Percentiles rank a stretch among this genome's conserved stretches.
Evolutionary conservation across 305 asterid species (phyloP).

Genomic region (Nicotiana rustica): DNA sequence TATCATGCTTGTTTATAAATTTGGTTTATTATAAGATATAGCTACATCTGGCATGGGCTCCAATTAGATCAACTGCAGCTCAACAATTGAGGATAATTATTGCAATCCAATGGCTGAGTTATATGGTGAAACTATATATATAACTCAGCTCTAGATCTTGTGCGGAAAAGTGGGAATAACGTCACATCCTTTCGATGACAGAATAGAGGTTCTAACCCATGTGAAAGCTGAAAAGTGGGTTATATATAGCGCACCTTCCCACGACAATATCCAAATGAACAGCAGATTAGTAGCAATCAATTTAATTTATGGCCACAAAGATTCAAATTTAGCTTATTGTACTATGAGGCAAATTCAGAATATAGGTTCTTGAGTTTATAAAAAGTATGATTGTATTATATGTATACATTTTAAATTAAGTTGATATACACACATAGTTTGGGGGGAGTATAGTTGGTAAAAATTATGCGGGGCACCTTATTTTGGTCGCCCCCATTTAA

Average conservation of each 20-base stretch:
- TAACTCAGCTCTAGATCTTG: too few relatives aligned
- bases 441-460: too few relatives aligned
- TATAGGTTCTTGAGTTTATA: too few relatives aligned
- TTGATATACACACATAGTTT: too few relatives aligned
- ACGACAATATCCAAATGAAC: background rate
- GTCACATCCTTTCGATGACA: background rate
- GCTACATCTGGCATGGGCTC: background rate
- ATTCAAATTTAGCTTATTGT: background rate
- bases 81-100: background rate
- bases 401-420: too few relatives aligned
- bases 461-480: too few relatives aligned
- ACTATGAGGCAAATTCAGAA: background rate
- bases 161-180: too few relatives aligned
- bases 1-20: too few relatives aligned
- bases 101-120: background rate
- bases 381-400: too few relatives aligned
- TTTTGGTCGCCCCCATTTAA: too few relatives aligned
- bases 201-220: background rate
- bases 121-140: background rate
- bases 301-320: background rate
- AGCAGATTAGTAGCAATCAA: background rate
- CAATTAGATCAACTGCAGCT: background rate
- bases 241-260: too few relatives aligned
- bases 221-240: background rate
- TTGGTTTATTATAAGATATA: too few relatives aligned